Evolutionary conservation across 257 asterid genomes (phyloP).

Genomic region (Solanum neorickii): DNA sequence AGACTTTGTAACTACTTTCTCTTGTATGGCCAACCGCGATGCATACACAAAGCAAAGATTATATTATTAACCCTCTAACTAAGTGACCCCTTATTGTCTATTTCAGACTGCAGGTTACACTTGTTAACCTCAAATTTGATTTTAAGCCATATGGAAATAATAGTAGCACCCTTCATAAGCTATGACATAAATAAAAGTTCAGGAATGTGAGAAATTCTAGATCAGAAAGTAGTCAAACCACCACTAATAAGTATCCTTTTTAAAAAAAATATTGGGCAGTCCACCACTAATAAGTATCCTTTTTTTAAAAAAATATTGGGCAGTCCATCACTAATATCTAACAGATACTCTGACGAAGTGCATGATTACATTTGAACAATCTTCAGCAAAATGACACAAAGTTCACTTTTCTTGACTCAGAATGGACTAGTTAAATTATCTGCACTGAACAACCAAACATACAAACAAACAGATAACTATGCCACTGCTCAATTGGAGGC

Average conservation of each 20-base stretch:
- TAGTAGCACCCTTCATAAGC: background rate
- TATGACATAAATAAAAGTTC: background rate
- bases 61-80: background rate
- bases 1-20: background rate
- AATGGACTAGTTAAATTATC: background rate
- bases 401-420: background rate
- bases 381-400: background rate
- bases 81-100: background rate
- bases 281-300: background rate
- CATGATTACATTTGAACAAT: background rate
- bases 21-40: background rate
- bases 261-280: background rate
- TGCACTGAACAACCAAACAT: background rate
- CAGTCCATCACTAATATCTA: background rate
- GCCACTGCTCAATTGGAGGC: background rate
- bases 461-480: background rate
- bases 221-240: background rate
- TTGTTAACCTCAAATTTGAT: background rate
- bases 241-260: background rate
- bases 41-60: background rate
- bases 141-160: background rate
- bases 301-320: background rate
- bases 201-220: background rate
- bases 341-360: background rate
- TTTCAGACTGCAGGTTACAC: background rate